These are phyloP conservation scores for Apiospora malaysiana DNA, from an alignment of 2,329 filamentous ascomycete species.

Conservation along the genomic window DNA sequence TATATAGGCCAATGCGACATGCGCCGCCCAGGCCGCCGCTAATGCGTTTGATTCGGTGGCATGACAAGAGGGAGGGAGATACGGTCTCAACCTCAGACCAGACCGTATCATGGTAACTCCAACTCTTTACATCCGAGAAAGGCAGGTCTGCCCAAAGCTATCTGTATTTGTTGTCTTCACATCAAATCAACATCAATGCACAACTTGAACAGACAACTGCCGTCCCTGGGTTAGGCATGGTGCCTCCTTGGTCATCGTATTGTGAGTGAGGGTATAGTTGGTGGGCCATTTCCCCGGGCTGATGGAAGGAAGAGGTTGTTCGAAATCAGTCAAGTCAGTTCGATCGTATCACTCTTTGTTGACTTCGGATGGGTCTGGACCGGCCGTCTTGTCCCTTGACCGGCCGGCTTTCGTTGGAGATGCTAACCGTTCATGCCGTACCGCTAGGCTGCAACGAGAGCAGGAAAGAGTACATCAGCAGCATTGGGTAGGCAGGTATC, in stretches of 20 bases:
- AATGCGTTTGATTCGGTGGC: conserved; percentile 11
- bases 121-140: conserved; percentile 10
- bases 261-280: background rate
- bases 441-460: background rate
- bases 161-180: background rate
- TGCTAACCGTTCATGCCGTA: conserved; percentile 9
- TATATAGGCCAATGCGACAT: conserved; percentile 10
- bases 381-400: background rate
- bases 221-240: background rate
- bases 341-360: background rate
- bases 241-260: background rate
- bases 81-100: background rate
- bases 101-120: conserved; percentile 15
- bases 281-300: conserved; percentile 2
- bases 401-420: conserved; percentile 17
- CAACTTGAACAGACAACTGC: background rate
- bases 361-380: conserved; percentile 4
- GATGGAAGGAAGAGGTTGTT: background rate
- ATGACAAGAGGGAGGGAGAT: conserved; percentile 13
- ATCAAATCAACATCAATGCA: too few relatives aligned
- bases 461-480: background rate
- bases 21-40: conserved; percentile 14
- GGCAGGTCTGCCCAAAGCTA: conserved; percentile 13
- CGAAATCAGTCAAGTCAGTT: background rate
- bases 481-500: background rate